Conservation (phyloP, 306 rosid genomes). For the Cucumis cinereus region DNA sequence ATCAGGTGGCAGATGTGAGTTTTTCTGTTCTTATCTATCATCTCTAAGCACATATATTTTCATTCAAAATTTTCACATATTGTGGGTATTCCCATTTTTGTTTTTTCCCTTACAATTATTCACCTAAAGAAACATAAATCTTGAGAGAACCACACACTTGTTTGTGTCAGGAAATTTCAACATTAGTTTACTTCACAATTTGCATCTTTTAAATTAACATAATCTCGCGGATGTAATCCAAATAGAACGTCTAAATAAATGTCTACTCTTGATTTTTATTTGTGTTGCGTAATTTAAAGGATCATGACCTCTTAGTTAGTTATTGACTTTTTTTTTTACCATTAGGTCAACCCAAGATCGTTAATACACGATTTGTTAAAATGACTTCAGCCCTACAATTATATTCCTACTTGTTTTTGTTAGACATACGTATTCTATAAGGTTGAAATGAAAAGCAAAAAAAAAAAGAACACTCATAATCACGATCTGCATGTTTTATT, state of each 20-base stretch:
- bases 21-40: not conserved
- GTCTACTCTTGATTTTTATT: too few species aligned
- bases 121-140: not conserved
- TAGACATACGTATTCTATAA: not conserved
- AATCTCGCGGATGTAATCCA: too few species aligned
- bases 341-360: too few species aligned
- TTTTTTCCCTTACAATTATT: not conserved
- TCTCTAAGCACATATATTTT: not conserved
- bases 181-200: too few species aligned
- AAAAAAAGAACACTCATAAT: not conserved
- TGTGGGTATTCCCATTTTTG: not conserved
- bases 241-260: too few species aligned
- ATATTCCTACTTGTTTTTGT: not conserved
- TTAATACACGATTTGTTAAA: not conserved
- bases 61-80: not conserved
- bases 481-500: not conserved
- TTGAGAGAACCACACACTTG: too few species aligned
- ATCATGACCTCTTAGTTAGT: too few species aligned
- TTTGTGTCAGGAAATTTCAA: too few species aligned
- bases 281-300: too few species aligned
- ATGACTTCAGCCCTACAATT: not conserved
- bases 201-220: too few species aligned
- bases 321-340: too few species aligned
- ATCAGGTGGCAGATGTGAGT: slow-evolving; percentile 56
- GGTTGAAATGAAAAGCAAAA: not conserved